Evolutionary conservation across 1,284 basidiomycete species (phyloP), one percentile per base, ranked within the genome.

Genomic region (Rhodotorula sp.): DNA sequence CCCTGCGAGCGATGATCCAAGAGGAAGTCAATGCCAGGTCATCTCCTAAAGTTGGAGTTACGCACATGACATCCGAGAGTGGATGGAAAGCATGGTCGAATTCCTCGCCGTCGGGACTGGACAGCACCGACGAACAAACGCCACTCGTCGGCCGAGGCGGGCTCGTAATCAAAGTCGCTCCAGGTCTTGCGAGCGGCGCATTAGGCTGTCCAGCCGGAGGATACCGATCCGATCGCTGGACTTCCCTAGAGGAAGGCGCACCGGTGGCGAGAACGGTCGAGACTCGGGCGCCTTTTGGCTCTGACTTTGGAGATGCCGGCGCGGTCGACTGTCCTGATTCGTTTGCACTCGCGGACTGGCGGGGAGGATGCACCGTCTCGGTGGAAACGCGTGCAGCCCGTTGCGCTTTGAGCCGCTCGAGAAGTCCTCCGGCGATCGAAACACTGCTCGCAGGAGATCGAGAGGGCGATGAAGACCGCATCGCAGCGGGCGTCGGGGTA

Each of bases 41-140:
- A 18, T 23, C 21, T 19, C 49, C 19, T 10, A 0, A 10, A 23
- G 19, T 50, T 8, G 2, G 21, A 26, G 2, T 7, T 5, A 65
- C 70, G 26, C 7, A 71, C 70, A 12, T 63, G 12, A 71, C 66
- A 26, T 71, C 70, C 3, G 70, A 71, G 3, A 71, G 66, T 14
- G 64, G 63, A 4, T 60, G 59, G 31, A 71, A 71, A 1, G 65
- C 66, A 52, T 63, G 66, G 2, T 68, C 70, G 49, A 63, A 5
- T 45, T 71, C 70, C n/a, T 63, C 66, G 26, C 66, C 66, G 26
- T 68, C 58, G 23, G 66, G 64, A 5, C 60, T 64, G 34, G 43
- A 60, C 23, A 71, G 26, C 5, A 21, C 68, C 10, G 66, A 66
- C 23, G 52, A 43, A 8, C 10, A 43, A 12, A 43, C 38, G 38